A percentile compares a stretch with the other conserved stretches of the same genome.
These are phyloP conservation scores for Yarrowia keelungensis DNA, from an alignment of 805 yeast genomes.

Conservation along the genomic window DNA sequence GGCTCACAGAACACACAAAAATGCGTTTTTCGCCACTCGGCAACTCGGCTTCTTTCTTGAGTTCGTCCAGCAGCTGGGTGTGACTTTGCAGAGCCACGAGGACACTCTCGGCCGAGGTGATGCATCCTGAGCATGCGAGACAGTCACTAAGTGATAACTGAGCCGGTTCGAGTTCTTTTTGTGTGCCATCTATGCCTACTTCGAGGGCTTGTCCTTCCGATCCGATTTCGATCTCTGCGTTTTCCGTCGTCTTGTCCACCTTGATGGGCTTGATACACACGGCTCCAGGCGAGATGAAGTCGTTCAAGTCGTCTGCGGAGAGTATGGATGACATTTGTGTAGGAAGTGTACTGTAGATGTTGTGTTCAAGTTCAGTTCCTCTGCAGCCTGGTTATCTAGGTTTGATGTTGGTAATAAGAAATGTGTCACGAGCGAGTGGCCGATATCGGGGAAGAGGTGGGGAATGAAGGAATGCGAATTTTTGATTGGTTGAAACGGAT, in stretches of 20 bases:
- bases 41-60: conserved; percentile 49
- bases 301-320: conserved; percentile 90
- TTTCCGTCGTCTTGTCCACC: conserved; percentile 49
- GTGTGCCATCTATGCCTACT: conserved; percentile 61
- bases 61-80: conserved; percentile 69
- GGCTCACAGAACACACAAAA: conserved; percentile 81
- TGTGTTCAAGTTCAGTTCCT: neutral
- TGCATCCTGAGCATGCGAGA: conserved; percentile 95
- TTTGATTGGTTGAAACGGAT: neutral
- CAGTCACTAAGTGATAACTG: conserved; percentile 92
- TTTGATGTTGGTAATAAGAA: conserved; percentile 9
- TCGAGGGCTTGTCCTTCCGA: conserved; percentile 70
- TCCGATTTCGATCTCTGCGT: conserved; percentile 61
- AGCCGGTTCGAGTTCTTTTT: conserved; percentile 69
- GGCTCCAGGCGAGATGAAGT: conserved; percentile 90
- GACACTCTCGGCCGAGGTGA: conserved; percentile 96
- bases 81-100: conserved; percentile 90
- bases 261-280: conserved; percentile 92
- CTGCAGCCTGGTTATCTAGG: conserved; percentile 18
- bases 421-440: neutral
- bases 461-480: neutral
- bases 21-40: conserved; percentile 41
- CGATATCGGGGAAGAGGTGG: neutral
- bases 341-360: neutral
- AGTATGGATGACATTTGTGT: conserved; percentile 79